These are phyloP conservation scores for Corylus avellana DNA, from an alignment of 306 rosid genomes.

Conservation along the genomic window DNA sequence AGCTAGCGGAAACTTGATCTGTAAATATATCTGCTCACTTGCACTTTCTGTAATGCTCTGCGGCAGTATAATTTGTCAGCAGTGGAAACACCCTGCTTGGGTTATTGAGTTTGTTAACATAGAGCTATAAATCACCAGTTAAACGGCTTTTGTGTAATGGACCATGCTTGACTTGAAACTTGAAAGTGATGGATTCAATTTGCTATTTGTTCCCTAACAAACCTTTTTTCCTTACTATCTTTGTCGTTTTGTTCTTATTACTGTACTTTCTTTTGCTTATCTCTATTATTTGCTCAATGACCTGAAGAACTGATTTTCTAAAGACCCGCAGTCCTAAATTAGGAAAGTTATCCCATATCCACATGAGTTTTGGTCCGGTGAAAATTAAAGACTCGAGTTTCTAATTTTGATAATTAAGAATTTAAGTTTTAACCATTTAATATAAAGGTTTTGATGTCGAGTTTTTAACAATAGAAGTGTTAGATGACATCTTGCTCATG, in stretches of 20 bases:
- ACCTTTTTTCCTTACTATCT: background rate
- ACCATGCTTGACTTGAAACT: background rate
- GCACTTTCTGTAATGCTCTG: constrained; percentile 22
- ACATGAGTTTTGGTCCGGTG: too few species aligned
- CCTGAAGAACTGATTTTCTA: too few species aligned
- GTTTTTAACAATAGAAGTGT: too few species aligned
- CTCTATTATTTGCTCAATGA: too few species aligned
- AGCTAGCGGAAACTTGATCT: constrained; percentile 18
- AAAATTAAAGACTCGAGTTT: too few species aligned
- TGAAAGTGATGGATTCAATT: background rate
- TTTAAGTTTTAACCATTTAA: too few species aligned
- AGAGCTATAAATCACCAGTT: constrained; percentile 12
- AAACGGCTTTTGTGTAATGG: background rate
- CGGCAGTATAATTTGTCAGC: constrained; percentile 23
- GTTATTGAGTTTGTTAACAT: constrained; percentile 26
- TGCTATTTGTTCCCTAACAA: background rate
- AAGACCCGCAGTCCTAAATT: too few species aligned
- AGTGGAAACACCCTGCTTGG: constrained; percentile 21
- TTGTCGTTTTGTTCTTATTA: background rate
- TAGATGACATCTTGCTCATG: too few species aligned
- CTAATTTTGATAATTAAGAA: too few species aligned
- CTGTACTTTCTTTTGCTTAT: background rate
- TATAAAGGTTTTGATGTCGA: too few species aligned
- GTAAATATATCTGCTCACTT: constrained; percentile 18
- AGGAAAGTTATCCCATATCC: too few species aligned